Conservation (phyloP, 1,139 yeast species). For the Suhomyces anneliseae region DNA sequence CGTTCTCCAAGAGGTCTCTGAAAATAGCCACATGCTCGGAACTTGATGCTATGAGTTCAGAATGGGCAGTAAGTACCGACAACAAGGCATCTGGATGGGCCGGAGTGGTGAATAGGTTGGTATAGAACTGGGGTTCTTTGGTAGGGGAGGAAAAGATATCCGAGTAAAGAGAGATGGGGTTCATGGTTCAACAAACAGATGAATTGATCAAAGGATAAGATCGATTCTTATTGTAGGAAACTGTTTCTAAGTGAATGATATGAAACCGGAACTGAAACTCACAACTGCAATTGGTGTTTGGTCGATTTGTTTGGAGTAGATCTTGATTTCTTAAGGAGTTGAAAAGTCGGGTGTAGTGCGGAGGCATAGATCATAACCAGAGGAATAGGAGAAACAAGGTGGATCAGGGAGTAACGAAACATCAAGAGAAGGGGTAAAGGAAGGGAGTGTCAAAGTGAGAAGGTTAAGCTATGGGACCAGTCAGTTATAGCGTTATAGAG, state of each 20-base stretch:
- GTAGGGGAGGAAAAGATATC: slow-evolving; percentile 24
- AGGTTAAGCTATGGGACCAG: too few species aligned
- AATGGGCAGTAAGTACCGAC: slow-evolving; percentile 25
- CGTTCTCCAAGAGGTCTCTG: slow-evolving; percentile 22
- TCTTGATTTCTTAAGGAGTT: too few species aligned
- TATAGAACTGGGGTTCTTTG: slow-evolving; percentile 26
- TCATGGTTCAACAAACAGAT: not conserved
- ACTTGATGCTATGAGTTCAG: slow-evolving; percentile 14
- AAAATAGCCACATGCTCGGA: slow-evolving; percentile 14
- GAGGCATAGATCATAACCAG: too few species aligned
- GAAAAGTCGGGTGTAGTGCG: too few species aligned
- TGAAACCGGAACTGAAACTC: too few species aligned
- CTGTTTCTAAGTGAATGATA: too few species aligned
- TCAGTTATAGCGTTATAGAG: too few species aligned
- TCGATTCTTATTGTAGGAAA: too few species aligned
- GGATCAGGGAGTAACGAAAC: not conserved
- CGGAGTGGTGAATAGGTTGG: slow-evolving; percentile 27
- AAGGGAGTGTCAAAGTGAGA: not conserved
- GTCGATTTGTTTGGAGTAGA: too few species aligned
- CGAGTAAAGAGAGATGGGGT: slow-evolving; percentile 19
- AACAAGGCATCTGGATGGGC: slow-evolving; percentile 26
- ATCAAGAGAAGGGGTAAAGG: not conserved
- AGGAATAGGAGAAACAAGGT: not conserved
- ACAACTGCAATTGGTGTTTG: too few species aligned
- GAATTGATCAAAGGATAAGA: not conserved